phyloP scores from a whole-genome alignment of 2,329 filamentous ascomycete species.

The Aspergillus niger region DNA sequence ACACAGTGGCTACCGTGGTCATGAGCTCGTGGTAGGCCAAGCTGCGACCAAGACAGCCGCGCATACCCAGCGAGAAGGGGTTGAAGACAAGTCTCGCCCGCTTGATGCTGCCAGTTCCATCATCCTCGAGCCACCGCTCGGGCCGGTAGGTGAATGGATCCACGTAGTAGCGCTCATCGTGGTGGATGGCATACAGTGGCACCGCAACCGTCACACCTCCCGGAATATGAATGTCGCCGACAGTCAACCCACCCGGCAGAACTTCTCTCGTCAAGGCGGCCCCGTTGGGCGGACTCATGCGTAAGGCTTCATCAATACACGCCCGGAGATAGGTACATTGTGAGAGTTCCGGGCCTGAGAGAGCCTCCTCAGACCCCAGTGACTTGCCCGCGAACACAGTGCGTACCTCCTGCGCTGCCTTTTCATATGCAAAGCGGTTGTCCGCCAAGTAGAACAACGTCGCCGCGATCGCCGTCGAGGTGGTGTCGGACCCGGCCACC shows the following conservation, averaged over 20 bases:
- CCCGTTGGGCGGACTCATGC: not conserved
- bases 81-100: not conserved
- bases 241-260: not conserved
- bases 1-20: not conserved
- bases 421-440: not conserved
- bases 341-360: not conserved
- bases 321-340: not conserved
- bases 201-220: not conserved
- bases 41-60: not conserved
- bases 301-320: not conserved
- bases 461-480: not conserved
- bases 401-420: not conserved
- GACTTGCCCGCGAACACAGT: not conserved
- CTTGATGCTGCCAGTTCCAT: not conserved
- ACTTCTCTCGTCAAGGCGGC: not conserved
- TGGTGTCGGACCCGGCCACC: not conserved
- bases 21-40: not conserved
- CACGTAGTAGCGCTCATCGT: not conserved
- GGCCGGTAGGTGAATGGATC: not conserved
- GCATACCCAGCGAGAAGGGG: not conserved
- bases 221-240: not conserved
- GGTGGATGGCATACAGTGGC: not conserved
- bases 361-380: not conserved
- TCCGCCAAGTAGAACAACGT: not conserved
- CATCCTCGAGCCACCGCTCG: constrained; percentile 4